Percentiles rank a stretch among this genome's conserved stretches.
Conservation (phyloP, 1,284 basidiomycete species). For the Athelia psychrophila region DNA sequence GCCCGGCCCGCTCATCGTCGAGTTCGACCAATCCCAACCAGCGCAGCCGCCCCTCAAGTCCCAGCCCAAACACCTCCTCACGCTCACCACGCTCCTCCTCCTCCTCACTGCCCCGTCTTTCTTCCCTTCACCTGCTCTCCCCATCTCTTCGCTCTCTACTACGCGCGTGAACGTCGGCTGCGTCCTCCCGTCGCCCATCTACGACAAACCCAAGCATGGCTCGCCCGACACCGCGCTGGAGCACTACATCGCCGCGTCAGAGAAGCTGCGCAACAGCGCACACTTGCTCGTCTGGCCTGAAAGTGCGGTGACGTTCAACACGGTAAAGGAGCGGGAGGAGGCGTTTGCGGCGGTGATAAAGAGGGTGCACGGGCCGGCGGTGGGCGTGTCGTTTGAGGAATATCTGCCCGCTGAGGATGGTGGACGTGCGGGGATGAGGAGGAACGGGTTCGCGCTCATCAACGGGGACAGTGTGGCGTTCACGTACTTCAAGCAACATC, state of each 20-base stretch:
- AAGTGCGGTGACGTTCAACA: constrained; percentile 63
- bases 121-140: constrained; percentile 37
- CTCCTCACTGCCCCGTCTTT: constrained; percentile 58
- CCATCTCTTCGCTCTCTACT: constrained; percentile 36
- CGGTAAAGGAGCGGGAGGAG: constrained; percentile 41
- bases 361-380: constrained; percentile 32
- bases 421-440: constrained; percentile 37
- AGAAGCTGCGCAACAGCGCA: constrained; percentile 35
- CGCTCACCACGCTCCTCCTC: constrained; percentile 40
- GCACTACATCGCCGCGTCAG: constrained; percentile 58
- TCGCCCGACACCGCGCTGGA: constrained; percentile 41
- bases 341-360: constrained; percentile 44
- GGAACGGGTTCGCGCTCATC: constrained; percentile 62
- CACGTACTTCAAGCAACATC: constrained; percentile 69
- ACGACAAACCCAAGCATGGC: constrained; percentile 26
- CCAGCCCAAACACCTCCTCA: constrained; percentile 19
- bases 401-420: constrained; percentile 32
- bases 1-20: background rate
- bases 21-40: background rate
- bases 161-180: constrained; percentile 65
- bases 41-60: constrained; percentile 8
- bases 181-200: constrained; percentile 47
- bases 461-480: constrained; percentile 38
- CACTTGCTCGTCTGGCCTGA: constrained; percentile 79
- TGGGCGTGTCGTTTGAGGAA: constrained; percentile 73